Evolutionary conservation across 371 early-diverging fungal genomes (phyloP), one percentile per base, ranked within the genome.

Genomic region (Syncephalis plumigaleata): DNA sequence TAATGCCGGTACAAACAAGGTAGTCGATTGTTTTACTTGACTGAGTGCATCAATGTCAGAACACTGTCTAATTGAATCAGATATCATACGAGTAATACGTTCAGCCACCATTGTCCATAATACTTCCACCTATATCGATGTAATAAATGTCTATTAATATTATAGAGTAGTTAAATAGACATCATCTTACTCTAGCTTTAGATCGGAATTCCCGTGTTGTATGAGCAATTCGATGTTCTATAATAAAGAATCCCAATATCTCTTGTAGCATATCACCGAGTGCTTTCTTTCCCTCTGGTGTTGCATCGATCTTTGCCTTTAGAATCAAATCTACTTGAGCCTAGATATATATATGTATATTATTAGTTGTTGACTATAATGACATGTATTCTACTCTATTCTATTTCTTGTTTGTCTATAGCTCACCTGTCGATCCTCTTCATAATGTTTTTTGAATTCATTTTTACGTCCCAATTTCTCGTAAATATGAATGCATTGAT

Each of bases 401-500:
- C n/a, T n/a, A n/a, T n/a, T n/a, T n/a, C n/a, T n/a, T n/a, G n/a
- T n/a, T n/a, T n/a, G n/a, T n/a, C n/a, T n/a, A 54, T 3, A 52
- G 49, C 63, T 58, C 62, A 75, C 79, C 58, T 73, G 63, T 51
- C 98, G 77, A 58, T 91, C 87, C 49, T 93, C 91, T 50, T 91
- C 83, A 56, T 86, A 97, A 39, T 78, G 77, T n/a, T 72, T 59
- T 53, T 81, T 83, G 55, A 97, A 84, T 55, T 90, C 86, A 20
- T 74, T 68, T 25, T 84, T 74, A 39, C 77, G 77, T 1, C 90
- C 91, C 8, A 98, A 73, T 16, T 89, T 86, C 49, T 85, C 86
- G 57, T 91, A 78, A 36, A 98, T 92, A 54, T 95, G 91, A 38
- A 96, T 71, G 54, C 95, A 90, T 59, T 89, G 89, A 66, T 88